A percentile compares a stretch with the other conserved stretches of the same genome.
phyloP scores from a whole-genome alignment of 148 eudicot species.

The Vaccinium corymbosum region DNA sequence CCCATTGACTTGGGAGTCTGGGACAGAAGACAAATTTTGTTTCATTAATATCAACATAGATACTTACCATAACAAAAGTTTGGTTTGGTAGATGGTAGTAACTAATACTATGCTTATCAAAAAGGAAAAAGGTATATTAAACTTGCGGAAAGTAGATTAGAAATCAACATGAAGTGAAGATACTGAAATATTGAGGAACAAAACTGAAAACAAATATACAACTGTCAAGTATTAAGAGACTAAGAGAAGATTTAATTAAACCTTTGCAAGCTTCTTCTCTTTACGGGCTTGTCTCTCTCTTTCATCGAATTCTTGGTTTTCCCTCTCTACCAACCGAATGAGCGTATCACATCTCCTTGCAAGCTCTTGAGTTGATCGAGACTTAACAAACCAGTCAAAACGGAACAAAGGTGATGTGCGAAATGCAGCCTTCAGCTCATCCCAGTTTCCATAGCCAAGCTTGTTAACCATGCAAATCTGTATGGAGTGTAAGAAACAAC shows the following conservation, averaged over 20 bases:
- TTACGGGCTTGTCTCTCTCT: slow-evolving; percentile 97
- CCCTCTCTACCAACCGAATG: slow-evolving; percentile 83
- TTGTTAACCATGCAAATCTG: slow-evolving; percentile 98
- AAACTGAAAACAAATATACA: background rate
- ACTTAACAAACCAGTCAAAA: slow-evolving; percentile 97
- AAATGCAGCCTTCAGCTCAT: slow-evolving; percentile 93
- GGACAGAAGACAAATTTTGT: background rate
- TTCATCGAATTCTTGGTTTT: slow-evolving; percentile 93
- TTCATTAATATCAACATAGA: background rate
- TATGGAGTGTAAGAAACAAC: background rate
- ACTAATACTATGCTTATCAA: background rate
- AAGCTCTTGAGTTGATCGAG: slow-evolving; percentile 96
- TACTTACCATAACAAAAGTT: background rate
- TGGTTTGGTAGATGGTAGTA: background rate
- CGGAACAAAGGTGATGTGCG: slow-evolving; percentile 87
- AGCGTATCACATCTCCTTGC: slow-evolving; percentile 98
- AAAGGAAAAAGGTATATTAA: background rate
- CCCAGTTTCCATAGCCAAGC: slow-evolving; percentile 98
- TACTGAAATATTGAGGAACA: too few relatives aligned
- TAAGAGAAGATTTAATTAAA: slow-evolving; percentile 15
- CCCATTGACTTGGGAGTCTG: background rate
- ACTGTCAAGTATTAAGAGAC: background rate
- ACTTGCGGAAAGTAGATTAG: background rate
- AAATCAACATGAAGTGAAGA: background rate
- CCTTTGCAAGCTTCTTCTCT: slow-evolving; percentile 98